phyloP scores from a whole-genome alignment of 2,329 filamentous ascomycete species.

The Colletotrichum tropicicola region DNA sequence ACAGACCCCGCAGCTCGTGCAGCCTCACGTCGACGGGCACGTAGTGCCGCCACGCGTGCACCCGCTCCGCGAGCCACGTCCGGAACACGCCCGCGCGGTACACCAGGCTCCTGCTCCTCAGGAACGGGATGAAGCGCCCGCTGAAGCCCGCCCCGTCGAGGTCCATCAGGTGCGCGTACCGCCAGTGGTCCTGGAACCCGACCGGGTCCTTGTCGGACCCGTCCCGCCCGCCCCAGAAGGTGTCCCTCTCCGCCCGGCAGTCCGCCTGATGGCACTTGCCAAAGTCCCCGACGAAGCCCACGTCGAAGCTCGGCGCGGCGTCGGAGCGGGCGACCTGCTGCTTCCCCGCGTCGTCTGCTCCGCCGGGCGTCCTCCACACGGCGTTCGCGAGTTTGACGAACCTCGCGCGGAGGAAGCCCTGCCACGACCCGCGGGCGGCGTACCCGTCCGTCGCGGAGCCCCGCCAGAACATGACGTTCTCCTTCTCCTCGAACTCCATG shows the following conservation, averaged over 20 bases:
- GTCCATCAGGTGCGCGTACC: constrained; percentile 65
- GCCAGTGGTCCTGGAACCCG: constrained; percentile 46
- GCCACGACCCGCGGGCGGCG: constrained; percentile 61
- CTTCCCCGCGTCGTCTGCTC: constrained; percentile 13
- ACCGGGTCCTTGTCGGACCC: constrained; percentile 33
- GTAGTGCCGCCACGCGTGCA: constrained; percentile 71
- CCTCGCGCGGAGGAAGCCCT: constrained; percentile 66
- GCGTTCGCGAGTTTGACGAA: constrained; percentile 63
- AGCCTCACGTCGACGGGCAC: constrained; percentile 64
- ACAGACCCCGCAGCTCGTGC: constrained; percentile 20
- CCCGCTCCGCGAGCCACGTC: constrained; percentile 71
- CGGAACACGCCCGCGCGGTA: constrained; percentile 69
- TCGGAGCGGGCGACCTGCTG: neutral
- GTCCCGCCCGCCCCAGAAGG: constrained; percentile 40
- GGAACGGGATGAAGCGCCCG: constrained; percentile 59
- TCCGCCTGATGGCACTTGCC: constrained; percentile 42
- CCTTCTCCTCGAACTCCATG: constrained; percentile 56
- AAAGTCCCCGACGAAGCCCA: constrained; percentile 50
- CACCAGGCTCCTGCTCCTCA: constrained; percentile 59
- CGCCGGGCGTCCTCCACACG: constrained; percentile 14
- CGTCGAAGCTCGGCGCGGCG: constrained; percentile 35
- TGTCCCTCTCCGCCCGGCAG: constrained; percentile 40
- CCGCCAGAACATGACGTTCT: constrained; percentile 62
- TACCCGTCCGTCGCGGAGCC: constrained; percentile 61
- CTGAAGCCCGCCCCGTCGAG: constrained; percentile 65